phyloP scores from a whole-genome alignment of 2,329 filamentous ascomycete genomes.

The Pseudogymnoascus sp. region DNA sequence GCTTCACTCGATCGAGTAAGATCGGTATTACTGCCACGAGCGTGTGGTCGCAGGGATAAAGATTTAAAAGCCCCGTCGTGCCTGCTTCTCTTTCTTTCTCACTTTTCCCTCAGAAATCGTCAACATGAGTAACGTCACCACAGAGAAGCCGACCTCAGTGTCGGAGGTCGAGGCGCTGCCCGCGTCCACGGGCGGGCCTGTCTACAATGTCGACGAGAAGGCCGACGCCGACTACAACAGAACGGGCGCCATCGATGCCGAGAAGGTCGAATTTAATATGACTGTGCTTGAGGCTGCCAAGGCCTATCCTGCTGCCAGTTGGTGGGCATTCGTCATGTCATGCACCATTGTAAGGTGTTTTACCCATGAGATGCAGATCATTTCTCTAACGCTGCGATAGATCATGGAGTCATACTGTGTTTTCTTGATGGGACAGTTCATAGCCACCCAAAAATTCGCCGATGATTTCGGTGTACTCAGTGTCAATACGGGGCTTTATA shows the following conservation, averaged over 20 bases:
- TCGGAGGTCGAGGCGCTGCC: constrained; percentile 15
- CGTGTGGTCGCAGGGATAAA: constrained; percentile 26
- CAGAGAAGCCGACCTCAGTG: constrained; percentile 14
- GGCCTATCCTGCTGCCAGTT: constrained; percentile 33
- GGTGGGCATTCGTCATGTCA: constrained; percentile 50
- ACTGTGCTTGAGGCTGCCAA: constrained; percentile 39
- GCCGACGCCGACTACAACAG: constrained; percentile 21
- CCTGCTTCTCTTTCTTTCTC: constrained; percentile 24
- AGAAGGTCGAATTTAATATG: constrained; percentile 39
- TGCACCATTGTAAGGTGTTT: constrained; percentile 44
- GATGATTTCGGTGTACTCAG: constrained; percentile 37
- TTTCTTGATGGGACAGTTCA: constrained; percentile 52
- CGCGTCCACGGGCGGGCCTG: constrained; percentile 20
- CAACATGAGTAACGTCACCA: constrained; percentile 16
- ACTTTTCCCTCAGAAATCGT: constrained; percentile 19
- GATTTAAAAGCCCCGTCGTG: constrained; percentile 25
- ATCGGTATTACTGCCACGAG: constrained; percentile 14
- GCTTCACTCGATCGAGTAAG: constrained; percentile 20
- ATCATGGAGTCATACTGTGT: constrained; percentile 55
- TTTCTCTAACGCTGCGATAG: constrained; percentile 10
- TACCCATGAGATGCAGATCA: constrained; percentile 8
- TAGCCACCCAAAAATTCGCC: constrained; percentile 42
- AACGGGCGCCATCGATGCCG: constrained; percentile 19
- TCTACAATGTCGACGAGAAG: constrained; percentile 28
- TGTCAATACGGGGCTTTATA: constrained; percentile 16